These are phyloP conservation scores for Wickerhamiella azymoides DNA, from an alignment of 805 yeast genomes.

Conservation along the genomic window DNA sequence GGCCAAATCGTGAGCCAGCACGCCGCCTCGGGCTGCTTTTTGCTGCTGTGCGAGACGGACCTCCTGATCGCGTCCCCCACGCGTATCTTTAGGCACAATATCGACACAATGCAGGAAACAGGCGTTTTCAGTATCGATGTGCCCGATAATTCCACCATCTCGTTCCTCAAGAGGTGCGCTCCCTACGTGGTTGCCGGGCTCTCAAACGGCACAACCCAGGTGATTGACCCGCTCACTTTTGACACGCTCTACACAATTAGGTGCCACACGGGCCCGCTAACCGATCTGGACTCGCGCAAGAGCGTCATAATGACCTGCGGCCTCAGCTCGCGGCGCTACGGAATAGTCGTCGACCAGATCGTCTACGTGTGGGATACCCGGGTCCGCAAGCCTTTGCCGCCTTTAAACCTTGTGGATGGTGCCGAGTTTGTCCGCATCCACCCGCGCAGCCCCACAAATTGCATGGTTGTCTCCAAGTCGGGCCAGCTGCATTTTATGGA, in stretches of 20 bases:
- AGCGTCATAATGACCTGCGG: slow-evolving; percentile 57
- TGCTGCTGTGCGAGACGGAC: slow-evolving; percentile 23
- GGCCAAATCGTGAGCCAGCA: slow-evolving; percentile 34
- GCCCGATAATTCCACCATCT: slow-evolving; percentile 14
- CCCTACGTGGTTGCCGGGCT: slow-evolving; percentile 25
- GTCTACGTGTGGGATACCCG: slow-evolving; percentile 73
- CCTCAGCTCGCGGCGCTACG: slow-evolving; percentile 44
- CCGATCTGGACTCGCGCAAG: slow-evolving; percentile 28
- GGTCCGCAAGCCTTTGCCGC: slow-evolving; percentile 54
- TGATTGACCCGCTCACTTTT: slow-evolving; percentile 26
- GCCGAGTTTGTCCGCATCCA: slow-evolving; percentile 75
- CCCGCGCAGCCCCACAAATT: slow-evolving; percentile 69
- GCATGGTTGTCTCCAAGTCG: slow-evolving; percentile 54
- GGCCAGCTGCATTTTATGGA: slow-evolving; percentile 85
- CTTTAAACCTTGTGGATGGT: slow-evolving; percentile 80
- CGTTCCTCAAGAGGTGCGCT: slow-evolving; percentile 23
- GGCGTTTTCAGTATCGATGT: slow-evolving; percentile 21
- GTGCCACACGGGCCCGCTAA: slow-evolving; percentile 28
- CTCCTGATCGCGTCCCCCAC: slow-evolving; percentile 24
- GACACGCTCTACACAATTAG: slow-evolving; percentile 21
- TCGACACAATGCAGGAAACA: slow-evolving; percentile 27
- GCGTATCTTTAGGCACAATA: slow-evolving; percentile 21
- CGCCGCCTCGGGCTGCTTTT: slow-evolving; percentile 17
- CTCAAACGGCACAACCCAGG: slow-evolving; percentile 24
- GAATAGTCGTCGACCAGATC: slow-evolving; percentile 57